These are phyloP conservation scores for Sarocladium brachiariae DNA, from an alignment of 2,329 filamentous ascomycete species.

Conservation along the genomic window DNA sequence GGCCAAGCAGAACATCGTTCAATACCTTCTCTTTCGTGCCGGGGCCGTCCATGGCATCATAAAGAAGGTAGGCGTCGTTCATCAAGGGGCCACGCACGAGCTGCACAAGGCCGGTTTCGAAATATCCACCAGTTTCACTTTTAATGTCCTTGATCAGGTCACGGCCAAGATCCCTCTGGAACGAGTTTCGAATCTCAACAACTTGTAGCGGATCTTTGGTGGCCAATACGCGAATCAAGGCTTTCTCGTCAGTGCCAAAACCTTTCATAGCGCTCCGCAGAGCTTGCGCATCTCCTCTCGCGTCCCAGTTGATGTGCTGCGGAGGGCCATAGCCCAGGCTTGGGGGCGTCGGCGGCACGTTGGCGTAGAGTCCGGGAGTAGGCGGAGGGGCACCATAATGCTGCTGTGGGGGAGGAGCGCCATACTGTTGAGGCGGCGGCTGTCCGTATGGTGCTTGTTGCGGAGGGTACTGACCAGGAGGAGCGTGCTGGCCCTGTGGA, in stretches of 20 bases:
- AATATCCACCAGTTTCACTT: conserved; percentile 68
- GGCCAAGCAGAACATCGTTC: conserved; percentile 76
- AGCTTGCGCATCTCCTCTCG: conserved; percentile 59
- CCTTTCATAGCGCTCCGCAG: conserved; percentile 86
- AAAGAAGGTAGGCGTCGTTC: conserved; percentile 65
- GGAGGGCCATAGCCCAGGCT: conserved; percentile 69
- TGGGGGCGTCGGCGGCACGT: conserved; percentile 51
- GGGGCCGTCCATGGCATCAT: conserved; percentile 65
- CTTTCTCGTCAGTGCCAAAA: conserved; percentile 80
- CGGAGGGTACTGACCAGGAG: conserved; percentile 20
- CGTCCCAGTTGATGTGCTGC: conserved; percentile 64
- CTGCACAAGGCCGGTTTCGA: conserved; percentile 67
- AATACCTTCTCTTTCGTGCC: conserved; percentile 84
- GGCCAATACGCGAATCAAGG: conserved; percentile 63
- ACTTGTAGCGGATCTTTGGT: conserved; percentile 74
- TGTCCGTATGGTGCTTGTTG: conserved; percentile 25
- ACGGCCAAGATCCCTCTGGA: conserved; percentile 56
- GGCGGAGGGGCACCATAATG: conserved; percentile 31
- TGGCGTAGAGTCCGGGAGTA: conserved; percentile 17
- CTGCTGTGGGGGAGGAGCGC: conserved; percentile 27
- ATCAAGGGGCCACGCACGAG: conserved; percentile 72
- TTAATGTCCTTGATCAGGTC: conserved; percentile 69
- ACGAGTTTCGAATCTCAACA: conserved; percentile 59
- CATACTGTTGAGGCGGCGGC: conserved; percentile 24
- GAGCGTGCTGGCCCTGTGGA: conserved; percentile 15